These are phyloP conservation scores for Larix sibirica DNA, from an alignment of 83 land plant genomes.

Conservation along the genomic window DNA sequence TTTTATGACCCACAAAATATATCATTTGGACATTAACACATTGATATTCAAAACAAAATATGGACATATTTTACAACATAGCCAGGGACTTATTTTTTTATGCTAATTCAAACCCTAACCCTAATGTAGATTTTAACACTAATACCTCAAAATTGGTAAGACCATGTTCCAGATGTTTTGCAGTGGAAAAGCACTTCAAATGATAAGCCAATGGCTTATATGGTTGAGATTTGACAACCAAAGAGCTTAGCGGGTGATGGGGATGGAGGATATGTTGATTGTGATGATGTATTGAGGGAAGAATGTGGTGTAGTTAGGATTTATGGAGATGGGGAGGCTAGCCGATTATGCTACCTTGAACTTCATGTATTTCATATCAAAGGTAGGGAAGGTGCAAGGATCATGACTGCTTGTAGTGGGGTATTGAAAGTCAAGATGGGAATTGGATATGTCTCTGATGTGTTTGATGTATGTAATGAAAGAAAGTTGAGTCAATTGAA, in stretches of 20 bases:
- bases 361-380: constrained; percentile 90
- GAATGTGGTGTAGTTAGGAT: constrained; percentile 95
- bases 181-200: background rate
- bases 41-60: no score
- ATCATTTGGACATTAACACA: no score
- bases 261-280: constrained; percentile 12
- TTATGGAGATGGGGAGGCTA: constrained; percentile 86
- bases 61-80: no score
- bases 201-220: background rate
- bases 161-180: background rate
- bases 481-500: constrained; percentile 38
- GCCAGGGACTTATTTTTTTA: no score
- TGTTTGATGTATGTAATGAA: constrained; percentile 78
- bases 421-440: constrained; percentile 60
- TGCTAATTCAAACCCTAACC: no score
- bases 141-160: background rate
- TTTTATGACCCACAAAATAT: no score
- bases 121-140: no score
- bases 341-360: constrained; percentile 68
- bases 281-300: constrained; percentile 67
- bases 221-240: background rate
- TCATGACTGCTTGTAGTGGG: constrained; percentile 47
- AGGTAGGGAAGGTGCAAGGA: constrained; percentile 94
- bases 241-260: background rate
- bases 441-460: constrained; percentile 87